Percentiles rank a stretch among this genome's conserved stretches.
phyloP scores from a whole-genome alignment of 2,329 filamentous ascomycete species.

The Myotisia sp. region DNA sequence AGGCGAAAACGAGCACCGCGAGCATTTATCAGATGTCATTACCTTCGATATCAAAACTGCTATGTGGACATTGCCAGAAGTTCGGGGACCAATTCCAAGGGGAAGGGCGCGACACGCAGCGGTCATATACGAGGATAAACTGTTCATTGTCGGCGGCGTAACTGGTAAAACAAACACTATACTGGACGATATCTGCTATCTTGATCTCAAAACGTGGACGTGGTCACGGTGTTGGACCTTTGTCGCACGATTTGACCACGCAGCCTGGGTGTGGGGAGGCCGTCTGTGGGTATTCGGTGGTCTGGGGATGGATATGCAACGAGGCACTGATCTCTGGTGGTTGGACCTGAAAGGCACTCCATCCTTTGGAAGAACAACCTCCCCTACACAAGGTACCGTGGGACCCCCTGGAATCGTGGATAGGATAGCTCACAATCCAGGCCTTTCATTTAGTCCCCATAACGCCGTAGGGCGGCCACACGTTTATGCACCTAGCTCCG shows the following conservation, averaged over 20 bases:
- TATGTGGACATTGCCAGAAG: slow-evolving; percentile 85
- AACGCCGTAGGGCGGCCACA: slow-evolving; percentile 27
- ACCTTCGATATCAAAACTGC: slow-evolving; percentile 90
- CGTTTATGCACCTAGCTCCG: slow-evolving; percentile 59
- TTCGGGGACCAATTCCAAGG: slow-evolving; percentile 71
- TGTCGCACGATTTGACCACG: slow-evolving; percentile 86
- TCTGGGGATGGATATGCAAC: slow-evolving; percentile 90
- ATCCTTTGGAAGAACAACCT: slow-evolving; percentile 59
- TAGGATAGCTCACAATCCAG: slow-evolving; percentile 27
- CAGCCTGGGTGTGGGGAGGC: slow-evolving; percentile 83
- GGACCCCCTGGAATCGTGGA: slow-evolving; percentile 25
- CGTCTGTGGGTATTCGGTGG: slow-evolving; percentile 95
- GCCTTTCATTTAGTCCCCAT: slow-evolving; percentile 22
- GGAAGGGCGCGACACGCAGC: slow-evolving; percentile 87
- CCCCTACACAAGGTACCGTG: slow-evolving; percentile 44
- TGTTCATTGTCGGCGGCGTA: slow-evolving; percentile 92
- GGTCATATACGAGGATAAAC: slow-evolving; percentile 86
- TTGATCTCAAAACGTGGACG: slow-evolving; percentile 92
- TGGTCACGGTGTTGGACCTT: slow-evolving; percentile 97
- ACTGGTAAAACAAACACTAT: slow-evolving; percentile 86
- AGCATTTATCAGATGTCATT: slow-evolving; percentile 88
- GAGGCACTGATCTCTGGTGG: slow-evolving; percentile 94
- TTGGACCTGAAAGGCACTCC: slow-evolving; percentile 83
- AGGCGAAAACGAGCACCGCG: slow-evolving; percentile 92
- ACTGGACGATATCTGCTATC: slow-evolving; percentile 87